Evolutionary conservation across 139 green algal genomes (phyloP), one percentile per base, ranked within the genome.

Genomic region (Chlamydomonas schloesseri): DNA sequence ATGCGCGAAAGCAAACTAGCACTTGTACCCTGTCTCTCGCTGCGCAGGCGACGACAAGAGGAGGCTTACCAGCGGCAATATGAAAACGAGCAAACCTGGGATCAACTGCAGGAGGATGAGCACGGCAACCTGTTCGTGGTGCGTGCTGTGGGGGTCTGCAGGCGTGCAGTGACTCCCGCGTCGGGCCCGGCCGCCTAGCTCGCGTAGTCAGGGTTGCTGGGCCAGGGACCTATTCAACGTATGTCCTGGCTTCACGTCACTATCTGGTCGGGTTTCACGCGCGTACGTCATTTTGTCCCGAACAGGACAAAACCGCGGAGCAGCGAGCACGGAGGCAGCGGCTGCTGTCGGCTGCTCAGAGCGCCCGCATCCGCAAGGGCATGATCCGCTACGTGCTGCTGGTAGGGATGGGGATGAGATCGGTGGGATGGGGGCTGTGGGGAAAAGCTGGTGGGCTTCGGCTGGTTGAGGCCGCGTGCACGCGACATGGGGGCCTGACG

Each of bases 361-460:
- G 75, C 33, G 92, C 94, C 0, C 90, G 94, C 75, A 93, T 99
- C n/a, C 92, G 95, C 0, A 95, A 96, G 36, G 97, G 97, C 80
- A 97, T 99, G 91, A 99, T 99, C n/a, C 94, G 97, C 23, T 99
- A 97, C 89, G 68, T 98, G 26, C 70, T 95, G 78, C 91, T 98
- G 42, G 42, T 50, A 50, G 42, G 42, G 42, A 8, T 5, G 42
- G 42, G 42, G 42, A n/a, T n/a, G n/a, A n/a, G n/a, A n/a, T n/a
- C n/a, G n/a, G n/a, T n/a, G n/a, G n/a, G n/a, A n/a, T n/a, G n/a
- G n/a, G n/a, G n/a, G n/a, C n/a, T n/a, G n/a, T n/a, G n/a, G n/a
- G n/a, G n/a, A n/a, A n/a, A n/a, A n/a, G n/a, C n/a, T n/a, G n/a
- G n/a, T n/a, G n/a, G n/a, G n/a, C n/a, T n/a, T n/a, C n/a, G n/a